These are phyloP conservation scores for Durio zibethinus DNA, from an alignment of 345 rosid species.

Conservation along the genomic window DNA sequence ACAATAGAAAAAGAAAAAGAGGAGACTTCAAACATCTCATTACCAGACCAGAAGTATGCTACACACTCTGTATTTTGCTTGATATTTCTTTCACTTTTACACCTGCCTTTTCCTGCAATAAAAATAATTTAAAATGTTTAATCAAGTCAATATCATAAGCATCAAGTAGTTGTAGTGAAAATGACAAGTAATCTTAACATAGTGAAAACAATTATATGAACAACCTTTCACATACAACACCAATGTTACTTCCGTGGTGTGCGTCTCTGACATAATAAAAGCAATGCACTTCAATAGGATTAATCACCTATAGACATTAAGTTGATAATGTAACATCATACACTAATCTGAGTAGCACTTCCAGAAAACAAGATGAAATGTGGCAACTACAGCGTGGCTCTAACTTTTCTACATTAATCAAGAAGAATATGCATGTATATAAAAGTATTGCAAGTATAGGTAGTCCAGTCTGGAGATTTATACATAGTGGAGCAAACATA, in stretches of 20 bases:
- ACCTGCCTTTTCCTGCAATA: slow-evolving; percentile 44
- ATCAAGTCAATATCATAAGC: not conserved
- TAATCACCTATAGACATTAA: not conserved
- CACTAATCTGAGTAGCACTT: not conserved
- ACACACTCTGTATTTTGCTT: slow-evolving; percentile 50
- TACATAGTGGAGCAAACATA: not conserved
- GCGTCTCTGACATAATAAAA: not conserved
- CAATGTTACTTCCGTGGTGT: not conserved
- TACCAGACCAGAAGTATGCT: slow-evolving; percentile 24
- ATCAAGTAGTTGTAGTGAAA: not conserved
- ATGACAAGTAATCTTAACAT: not conserved
- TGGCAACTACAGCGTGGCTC: not conserved
- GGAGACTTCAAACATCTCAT: not conserved
- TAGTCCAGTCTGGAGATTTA: not conserved
- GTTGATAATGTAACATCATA: not conserved
- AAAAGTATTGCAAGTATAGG: not conserved
- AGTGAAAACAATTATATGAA: not conserved
- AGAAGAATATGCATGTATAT: not conserved
- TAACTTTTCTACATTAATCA: not conserved
- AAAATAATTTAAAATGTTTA: not conserved
- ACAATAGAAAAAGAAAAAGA: not conserved
- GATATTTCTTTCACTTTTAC: slow-evolving; percentile 43
- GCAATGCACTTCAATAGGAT: not conserved
- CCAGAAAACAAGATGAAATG: not conserved
- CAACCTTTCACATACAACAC: not conserved